Evolutionary conservation across 1,284 basidiomycete genomes (phyloP).

Genomic region (Naganishia sp.): DNA sequence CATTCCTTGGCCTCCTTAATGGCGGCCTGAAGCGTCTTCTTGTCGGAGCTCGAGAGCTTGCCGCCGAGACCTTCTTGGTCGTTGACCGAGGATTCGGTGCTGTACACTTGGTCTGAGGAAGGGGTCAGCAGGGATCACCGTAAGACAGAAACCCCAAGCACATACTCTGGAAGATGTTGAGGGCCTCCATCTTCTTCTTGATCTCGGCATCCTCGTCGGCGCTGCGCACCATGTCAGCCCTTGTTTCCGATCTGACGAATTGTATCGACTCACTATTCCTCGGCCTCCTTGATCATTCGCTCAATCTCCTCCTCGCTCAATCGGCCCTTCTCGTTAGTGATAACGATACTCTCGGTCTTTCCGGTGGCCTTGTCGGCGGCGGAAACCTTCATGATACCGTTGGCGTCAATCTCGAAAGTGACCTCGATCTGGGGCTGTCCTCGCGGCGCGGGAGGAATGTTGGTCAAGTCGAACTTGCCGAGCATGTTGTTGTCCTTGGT

Average conservation of each 20-base stretch:
- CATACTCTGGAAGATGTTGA: slow-evolving; percentile 65
- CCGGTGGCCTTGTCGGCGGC: slow-evolving; percentile 92
- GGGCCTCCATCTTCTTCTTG: slow-evolving; percentile 83
- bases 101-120: slow-evolving; percentile 59
- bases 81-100: slow-evolving; percentile 79
- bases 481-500: slow-evolving; percentile 98
- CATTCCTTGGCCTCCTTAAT: slow-evolving; percentile 90
- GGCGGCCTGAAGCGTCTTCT: slow-evolving; percentile 77
- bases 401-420: slow-evolving; percentile 89
- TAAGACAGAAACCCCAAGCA: not conserved
- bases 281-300: slow-evolving; percentile 88
- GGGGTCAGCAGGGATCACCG: not conserved
- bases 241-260: too few species aligned
- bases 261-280: slow-evolving; percentile 65
- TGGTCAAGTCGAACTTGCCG: slow-evolving; percentile 90
- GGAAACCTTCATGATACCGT: slow-evolving; percentile 85
- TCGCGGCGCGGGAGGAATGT: slow-evolving; percentile 91
- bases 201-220: slow-evolving; percentile 81
- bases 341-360: slow-evolving; percentile 83
- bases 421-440: slow-evolving; percentile 96
- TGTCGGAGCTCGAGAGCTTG: slow-evolving; percentile 83
- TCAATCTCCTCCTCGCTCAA: slow-evolving; percentile 84
- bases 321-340: slow-evolving; percentile 77
- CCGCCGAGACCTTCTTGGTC: slow-evolving; percentile 88
- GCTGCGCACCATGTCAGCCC: slow-evolving; percentile 46